A percentile compares a stretch with the other conserved stretches of the same genome.
Conservation (phyloP, 2,329 filamentous ascomycete species). For the Bimuria novae-zelandiae region DNA sequence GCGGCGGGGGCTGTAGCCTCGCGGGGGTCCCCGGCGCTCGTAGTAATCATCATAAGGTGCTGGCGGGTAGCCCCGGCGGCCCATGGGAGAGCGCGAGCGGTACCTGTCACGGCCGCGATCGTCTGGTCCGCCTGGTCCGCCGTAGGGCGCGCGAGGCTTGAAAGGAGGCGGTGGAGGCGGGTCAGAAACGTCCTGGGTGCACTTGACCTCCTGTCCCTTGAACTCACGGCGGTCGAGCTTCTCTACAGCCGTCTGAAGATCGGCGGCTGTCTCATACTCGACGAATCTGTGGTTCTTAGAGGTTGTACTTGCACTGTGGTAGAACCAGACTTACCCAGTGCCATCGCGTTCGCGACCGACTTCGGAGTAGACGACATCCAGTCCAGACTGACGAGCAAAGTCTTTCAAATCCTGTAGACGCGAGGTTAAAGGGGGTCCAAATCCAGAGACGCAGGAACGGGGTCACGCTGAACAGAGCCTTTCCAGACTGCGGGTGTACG, state of each 20-base stretch:
- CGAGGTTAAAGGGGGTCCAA: constrained; percentile 74
- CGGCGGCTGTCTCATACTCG: constrained; percentile 91
- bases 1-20: constrained; percentile 83
- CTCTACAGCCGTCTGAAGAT: constrained; percentile 88
- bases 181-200: constrained; percentile 76
- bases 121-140: constrained; percentile 52
- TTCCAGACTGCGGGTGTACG: constrained; percentile 46
- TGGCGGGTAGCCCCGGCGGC: constrained; percentile 67
- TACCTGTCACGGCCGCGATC: constrained; percentile 74
- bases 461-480: constrained; percentile 42
- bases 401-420: constrained; percentile 97
- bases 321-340: constrained; percentile 71
- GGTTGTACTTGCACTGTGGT: neutral
- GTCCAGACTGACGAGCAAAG: constrained; percentile 93
- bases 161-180: constrained; percentile 43
- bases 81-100: constrained; percentile 74
- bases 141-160: constrained; percentile 41
- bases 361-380: constrained; percentile 98
- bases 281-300: constrained; percentile 71
- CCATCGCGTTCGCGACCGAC: constrained; percentile 90
- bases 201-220: constrained; percentile 85
- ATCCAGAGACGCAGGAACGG: constrained; percentile 38
- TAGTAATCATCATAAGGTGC: constrained; percentile 70
- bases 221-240: constrained; percentile 94
- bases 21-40: constrained; percentile 79